A percentile compares a stretch with the other conserved stretches of the same genome.
Conservation (phyloP, 805 yeast species). For the Dipodascopsis uninucleata region DNA sequence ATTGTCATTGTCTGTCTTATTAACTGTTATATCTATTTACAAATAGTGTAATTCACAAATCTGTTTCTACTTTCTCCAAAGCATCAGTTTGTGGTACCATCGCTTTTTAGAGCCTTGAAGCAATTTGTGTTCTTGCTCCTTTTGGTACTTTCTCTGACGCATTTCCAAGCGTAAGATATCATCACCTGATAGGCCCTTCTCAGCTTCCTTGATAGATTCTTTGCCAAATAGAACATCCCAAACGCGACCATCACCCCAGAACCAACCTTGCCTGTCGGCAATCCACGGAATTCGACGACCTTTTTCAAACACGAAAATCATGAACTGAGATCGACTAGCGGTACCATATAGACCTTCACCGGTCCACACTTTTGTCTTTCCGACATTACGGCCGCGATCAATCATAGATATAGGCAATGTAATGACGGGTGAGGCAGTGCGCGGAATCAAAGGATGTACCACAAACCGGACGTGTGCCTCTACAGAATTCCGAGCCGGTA, state of each 20-base stretch:
- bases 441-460: constrained; percentile 73
- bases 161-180: constrained; percentile 40
- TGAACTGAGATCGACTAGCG: constrained; percentile 66
- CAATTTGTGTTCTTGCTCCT: not conserved
- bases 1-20: too few species aligned
- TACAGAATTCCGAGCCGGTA: constrained; percentile 44
- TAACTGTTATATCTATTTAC: too few species aligned
- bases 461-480: constrained; percentile 58
- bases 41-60: too few species aligned
- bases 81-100: too few species aligned
- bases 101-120: constrained; percentile 2
- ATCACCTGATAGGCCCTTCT: constrained; percentile 62
- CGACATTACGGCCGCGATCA: constrained; percentile 45
- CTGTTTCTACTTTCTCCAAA: too few species aligned
- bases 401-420: constrained; percentile 59
- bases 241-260: constrained; percentile 89
- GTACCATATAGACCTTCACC: constrained; percentile 89
- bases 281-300: constrained; percentile 61
- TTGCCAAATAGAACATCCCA: constrained; percentile 79
- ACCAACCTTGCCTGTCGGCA: constrained; percentile 81
- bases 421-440: constrained; percentile 67
- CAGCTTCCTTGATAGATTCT: constrained; percentile 72
- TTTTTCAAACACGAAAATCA: constrained; percentile 64
- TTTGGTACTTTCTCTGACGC: constrained; percentile 7
- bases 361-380: constrained; percentile 67